Evolutionary conservation across 2,329 filamentous ascomycete species (phyloP), one percentile per base, ranked within the genome.

Genomic region (Apiospora kogelbergensis): DNA sequence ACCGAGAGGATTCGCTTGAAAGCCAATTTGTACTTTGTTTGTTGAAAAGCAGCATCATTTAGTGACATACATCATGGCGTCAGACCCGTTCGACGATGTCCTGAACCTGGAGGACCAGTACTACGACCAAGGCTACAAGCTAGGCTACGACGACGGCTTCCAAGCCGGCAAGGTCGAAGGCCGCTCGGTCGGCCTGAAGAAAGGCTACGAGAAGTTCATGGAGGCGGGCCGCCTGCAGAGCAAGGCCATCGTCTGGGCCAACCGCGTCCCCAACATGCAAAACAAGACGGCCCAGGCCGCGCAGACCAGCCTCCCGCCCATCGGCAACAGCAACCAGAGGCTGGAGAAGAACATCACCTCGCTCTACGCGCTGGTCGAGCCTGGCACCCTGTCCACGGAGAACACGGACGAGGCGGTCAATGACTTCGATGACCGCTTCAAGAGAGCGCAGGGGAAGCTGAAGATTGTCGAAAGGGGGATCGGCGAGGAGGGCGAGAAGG

Each of bases 141-240:
- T 93, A 68, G 96, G 96, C 57, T 80, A 89, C 64, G 82, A 85
- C 48, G 95, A 97, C 80, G 96, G 96, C 70, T 84, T 89, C 48
- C 86, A 87, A 70, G 91, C 93, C 41, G 96, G 96, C 46, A 90
- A 91, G 69, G 89, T 93, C 72, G 96, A 99, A 85, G 96, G 96
- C 70, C 92, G 94, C 66, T 89, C 94, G 24, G 94, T 98, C 77
- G 96, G 95, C 0, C 88, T 98, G 53, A 92, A 97, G 78, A 96
- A 95, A 72, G 95, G 95, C 0, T 98, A 96, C 75, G 93, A 97
- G 75, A 98, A 97, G 81, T 98, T 97, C 76, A 78, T 92, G 53
- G 91, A 94, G 71, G 88, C 94, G 79, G 95, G 95, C 2, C 86
- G 87, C 69, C 81, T 98, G 41, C 91, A 95, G 74, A 93, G 94